Evolutionary conservation across 2,329 filamentous ascomycete species (phyloP), one percentile per base, ranked within the genome.

Genomic region (Botrytis aclada): DNA sequence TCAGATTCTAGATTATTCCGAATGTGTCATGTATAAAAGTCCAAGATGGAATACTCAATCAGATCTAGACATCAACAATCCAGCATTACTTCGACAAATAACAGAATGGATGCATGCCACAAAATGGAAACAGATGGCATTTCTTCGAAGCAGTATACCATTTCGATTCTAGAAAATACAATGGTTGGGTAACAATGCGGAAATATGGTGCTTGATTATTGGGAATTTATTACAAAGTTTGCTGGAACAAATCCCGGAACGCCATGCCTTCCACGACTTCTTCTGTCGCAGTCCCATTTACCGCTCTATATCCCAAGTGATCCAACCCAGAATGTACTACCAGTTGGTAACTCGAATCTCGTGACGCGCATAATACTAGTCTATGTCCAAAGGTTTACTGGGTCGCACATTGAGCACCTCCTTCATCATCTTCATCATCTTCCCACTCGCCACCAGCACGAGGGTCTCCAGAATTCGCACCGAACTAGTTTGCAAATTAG

Each of bases 381-480:
- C 34, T 70, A 72, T 70, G 20, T 56, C n/a, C 66, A 64, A 32
- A 22, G 16, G 16, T 45, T 74, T 79, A 82, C 75, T 82, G 80
- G 64, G 80, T 80, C 63, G 80, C 77, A 80, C 92, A 95, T 81
- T 95, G 92, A 41, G 92, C 85, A 73, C 85, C 85, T 58, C 87
- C 83, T 37, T 83, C 84, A 25, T 83, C 90, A 0, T 89, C 90
- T 41, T 90, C 90, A 3, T 92, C 91, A 39, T 93, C 90, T 61
- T 92, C 90, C 87, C 91, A 93, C 20, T 88, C 89, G 74, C 86
- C 86, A 29, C 86, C 89, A 63, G 86, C 89, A 72, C 91, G 84
- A 29, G 90, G 88, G 79, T 93, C 92, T 71, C 88, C 90, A 4
- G 90, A 90, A 76, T 88, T 88, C 69, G 89, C 91, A 66, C 93